A percentile compares a stretch with the other conserved stretches of the same genome.
phyloP scores from a whole-genome alignment of 257 asterid species.

The Primulina eburnea region DNA sequence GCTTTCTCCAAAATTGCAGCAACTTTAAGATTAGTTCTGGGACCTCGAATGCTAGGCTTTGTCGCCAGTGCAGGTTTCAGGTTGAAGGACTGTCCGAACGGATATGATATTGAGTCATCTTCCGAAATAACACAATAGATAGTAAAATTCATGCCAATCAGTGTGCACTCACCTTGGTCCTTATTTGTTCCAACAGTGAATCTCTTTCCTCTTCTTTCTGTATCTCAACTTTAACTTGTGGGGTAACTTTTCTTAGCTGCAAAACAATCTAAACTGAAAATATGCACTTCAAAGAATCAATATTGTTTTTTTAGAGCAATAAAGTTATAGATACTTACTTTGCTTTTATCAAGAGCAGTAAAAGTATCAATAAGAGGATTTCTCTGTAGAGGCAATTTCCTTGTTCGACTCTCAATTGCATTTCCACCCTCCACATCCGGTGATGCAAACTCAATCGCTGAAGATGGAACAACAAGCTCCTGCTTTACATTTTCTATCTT shows the following conservation, averaged over 20 bases:
- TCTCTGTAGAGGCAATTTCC: slow-evolving; percentile 58
- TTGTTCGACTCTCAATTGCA: slow-evolving; percentile 33
- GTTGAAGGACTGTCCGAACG: slow-evolving; percentile 68
- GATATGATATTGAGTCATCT: slow-evolving; percentile 31
- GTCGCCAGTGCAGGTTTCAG: slow-evolving; percentile 64
- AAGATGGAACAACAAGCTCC: slow-evolving; percentile 23
- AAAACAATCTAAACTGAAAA: slow-evolving; percentile 32
- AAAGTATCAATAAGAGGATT: slow-evolving; percentile 72
- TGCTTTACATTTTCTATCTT: slow-evolving; percentile 32
- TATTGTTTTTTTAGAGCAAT: not conserved
- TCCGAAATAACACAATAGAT: slow-evolving; percentile 16
- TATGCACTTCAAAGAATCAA: slow-evolving; percentile 21
- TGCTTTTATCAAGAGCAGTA: slow-evolving; percentile 75
- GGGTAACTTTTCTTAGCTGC: slow-evolving; percentile 85
- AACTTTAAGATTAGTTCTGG: slow-evolving; percentile 68
- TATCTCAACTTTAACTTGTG: slow-evolving; percentile 42
- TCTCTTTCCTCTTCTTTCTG: slow-evolving; percentile 69
- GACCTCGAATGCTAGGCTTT: slow-evolving; percentile 71
- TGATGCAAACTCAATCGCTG: slow-evolving; percentile 33
- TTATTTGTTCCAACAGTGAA: slow-evolving; percentile 75
- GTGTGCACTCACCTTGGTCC: slow-evolving; percentile 60
- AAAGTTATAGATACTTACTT: slow-evolving; percentile 43
- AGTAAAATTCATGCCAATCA: not conserved
- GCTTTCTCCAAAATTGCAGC: slow-evolving; percentile 90
- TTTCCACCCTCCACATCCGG: slow-evolving; percentile 44